Percentiles rank a stretch among this genome's conserved stretches.
Evolutionary conservation across 148 eudicot species (phyloP).

Genomic region (Hydrangea macrophylla): DNA sequence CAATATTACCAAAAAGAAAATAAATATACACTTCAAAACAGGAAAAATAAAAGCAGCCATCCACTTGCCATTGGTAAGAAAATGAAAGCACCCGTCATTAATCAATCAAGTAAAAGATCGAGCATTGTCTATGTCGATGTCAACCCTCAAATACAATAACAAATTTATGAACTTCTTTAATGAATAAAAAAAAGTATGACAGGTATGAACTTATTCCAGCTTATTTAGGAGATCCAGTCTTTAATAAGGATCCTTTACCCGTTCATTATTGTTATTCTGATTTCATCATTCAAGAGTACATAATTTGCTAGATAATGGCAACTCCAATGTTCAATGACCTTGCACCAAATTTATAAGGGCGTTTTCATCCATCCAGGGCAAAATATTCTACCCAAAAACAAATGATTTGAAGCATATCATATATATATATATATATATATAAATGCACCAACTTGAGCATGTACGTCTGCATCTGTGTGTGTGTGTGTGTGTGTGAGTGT

Average conservation of each 20-base stretch:
- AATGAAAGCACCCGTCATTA: neutral
- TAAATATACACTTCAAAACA: neutral
- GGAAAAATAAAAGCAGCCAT: neutral
- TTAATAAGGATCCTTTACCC: neutral
- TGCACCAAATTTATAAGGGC: neutral
- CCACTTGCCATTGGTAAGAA: neutral
- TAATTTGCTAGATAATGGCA: neutral
- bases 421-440: neutral
- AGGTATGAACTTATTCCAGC: too few relatives aligned
- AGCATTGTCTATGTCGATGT: neutral
- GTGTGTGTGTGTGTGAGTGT: too few relatives aligned
- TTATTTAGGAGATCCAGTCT: neutral
- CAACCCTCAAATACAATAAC: neutral
- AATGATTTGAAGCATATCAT: neutral
- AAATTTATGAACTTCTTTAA: slow-evolving; percentile 3
- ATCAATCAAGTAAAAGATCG: neutral
- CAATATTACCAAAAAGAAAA: neutral
- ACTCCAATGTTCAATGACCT: neutral
- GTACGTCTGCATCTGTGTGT: too few relatives aligned
- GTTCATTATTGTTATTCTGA: neutral
- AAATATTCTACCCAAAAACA: neutral
- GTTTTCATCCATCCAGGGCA: neutral
- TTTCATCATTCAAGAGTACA: neutral
- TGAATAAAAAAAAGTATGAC: too few relatives aligned
- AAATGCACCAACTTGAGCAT: neutral